These are phyloP conservation scores for Triticum urartu DNA, from an alignment of 176 grass and related monocot species.

Conservation along the genomic window DNA sequence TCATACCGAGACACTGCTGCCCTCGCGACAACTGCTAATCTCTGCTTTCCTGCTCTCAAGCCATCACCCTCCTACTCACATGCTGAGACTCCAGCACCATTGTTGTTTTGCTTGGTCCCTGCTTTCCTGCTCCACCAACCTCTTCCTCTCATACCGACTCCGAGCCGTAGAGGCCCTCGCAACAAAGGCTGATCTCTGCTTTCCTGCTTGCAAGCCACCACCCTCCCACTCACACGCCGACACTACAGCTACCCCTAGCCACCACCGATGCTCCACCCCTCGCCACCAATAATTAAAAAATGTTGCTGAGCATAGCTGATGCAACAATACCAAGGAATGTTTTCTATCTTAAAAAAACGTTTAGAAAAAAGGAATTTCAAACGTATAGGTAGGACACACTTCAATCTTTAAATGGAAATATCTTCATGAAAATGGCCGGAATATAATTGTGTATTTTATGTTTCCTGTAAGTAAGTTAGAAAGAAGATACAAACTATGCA, in stretches of 20 bases:
- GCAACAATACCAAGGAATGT: not conserved
- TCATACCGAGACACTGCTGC: no score
- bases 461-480: not conserved
- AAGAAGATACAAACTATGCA: not conserved
- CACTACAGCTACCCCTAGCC: not conserved
- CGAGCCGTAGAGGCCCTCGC: no score
- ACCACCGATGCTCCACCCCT: no score
- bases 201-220: no score
- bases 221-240: not conserved
- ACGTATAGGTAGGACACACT: no score
- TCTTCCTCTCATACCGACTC: no score
- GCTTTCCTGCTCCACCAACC: not conserved
- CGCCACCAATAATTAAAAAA: no score
- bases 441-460: not conserved
- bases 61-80: not conserved
- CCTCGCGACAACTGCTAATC: no score
- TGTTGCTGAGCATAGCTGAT: no score
- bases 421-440: not conserved
- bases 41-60: no score
- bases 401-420: not conserved
- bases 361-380: no score
- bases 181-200: no score
- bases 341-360: not conserved
- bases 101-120: conserved; percentile 18
- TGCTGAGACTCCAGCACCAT: not conserved